Base-by-base conservation (phyloP, 352 stramenopile species). In the Lagenidium giganteum region DNA sequence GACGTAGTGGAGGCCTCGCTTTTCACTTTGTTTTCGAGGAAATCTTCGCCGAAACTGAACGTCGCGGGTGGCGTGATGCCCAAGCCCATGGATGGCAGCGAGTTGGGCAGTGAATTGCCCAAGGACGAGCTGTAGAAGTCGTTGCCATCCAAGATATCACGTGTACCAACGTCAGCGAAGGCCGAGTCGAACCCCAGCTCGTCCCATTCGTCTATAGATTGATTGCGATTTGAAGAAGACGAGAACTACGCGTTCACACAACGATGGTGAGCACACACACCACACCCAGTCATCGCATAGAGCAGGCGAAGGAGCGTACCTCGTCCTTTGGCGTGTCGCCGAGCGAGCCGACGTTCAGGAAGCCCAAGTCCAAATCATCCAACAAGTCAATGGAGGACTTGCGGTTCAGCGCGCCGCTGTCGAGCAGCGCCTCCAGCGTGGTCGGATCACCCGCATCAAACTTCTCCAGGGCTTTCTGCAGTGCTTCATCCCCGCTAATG, bases 391-490 rank as follows among this genome's bases (percentile, higher is more conserved):
- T 80, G 4, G 79, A 92, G 13, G 77, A 83, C 61, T 89, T 90
- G 42, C 73, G 77, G 50, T 93, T 93, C 29, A 94, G 54, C 13
- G 74, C 73, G 18, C 83, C 78, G 43, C 75, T 89, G 47, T 93
- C 77, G 31, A 94, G 59, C 67, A 92, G 77, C 24, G 80, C 80
- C 57, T 93, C 80, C 4, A 96, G 71, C 33, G 79, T 84, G 14
- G 80, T 87, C 5, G 86, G 63, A 42, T 96, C 83, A 9, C 86
- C 86, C 0, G 81, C 78, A 33, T 95, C 86, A 37, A 92, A 96
- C 20, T 89, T 91, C 59, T 96, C 86, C 8, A 96, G 57, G 13
- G 84, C 86, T 48, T 90, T 85, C 42, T 95, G 86, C 52, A 96
- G 53, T 36, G 87, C 78, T 54, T 92, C 78, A 39, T 96, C 86